phyloP scores from a whole-genome alignment of 441 rosid species.

The Populus trichocarpa region DNA sequence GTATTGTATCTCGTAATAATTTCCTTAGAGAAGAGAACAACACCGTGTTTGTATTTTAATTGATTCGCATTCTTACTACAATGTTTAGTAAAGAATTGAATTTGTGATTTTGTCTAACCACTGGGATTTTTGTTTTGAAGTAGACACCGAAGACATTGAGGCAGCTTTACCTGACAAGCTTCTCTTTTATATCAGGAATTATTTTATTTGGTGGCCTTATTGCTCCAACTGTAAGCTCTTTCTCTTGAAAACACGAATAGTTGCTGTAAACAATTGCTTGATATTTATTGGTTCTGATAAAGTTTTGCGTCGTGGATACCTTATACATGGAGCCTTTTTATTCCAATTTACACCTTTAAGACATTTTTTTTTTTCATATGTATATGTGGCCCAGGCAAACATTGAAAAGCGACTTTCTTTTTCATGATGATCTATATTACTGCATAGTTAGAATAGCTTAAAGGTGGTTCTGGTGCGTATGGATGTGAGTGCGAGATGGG shows the following conservation, averaged over 20 bases:
- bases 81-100: background rate
- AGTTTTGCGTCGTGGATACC: background rate
- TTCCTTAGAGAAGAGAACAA: background rate
- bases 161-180: conserved; percentile 80
- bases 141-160: conserved; percentile 82
- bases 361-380: background rate
- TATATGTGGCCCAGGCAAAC: background rate
- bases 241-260: background rate
- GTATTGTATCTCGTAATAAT: background rate
- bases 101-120: conserved; percentile 7
- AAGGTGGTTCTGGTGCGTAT: background rate
- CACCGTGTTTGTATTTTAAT: background rate
- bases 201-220: conserved; percentile 86
- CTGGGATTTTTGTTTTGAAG: conserved; percentile 16
- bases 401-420: background rate
- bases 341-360: background rate
- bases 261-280: background rate
- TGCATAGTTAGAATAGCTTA: background rate
- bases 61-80: background rate
- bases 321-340: background rate
- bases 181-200: conserved; percentile 61
- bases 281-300: background rate
- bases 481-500: background rate
- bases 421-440: background rate
- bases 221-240: conserved; percentile 75